Evolutionary conservation across 306 rosid genomes (phyloP), one percentile per base, ranked within the genome.

Genomic region (Morella rubra): DNA sequence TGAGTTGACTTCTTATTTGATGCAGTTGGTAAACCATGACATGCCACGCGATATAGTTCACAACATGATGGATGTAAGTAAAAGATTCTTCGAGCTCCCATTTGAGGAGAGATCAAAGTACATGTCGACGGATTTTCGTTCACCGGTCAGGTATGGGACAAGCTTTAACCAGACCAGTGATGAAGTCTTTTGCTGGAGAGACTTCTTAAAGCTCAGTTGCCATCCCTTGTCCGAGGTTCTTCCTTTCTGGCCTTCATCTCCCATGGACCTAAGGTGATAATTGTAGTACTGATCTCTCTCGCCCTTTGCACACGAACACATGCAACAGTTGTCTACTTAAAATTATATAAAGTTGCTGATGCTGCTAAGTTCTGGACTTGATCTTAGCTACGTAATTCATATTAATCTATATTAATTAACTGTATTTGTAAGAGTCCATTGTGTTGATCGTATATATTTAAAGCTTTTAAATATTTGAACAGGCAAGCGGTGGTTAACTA

Each of bases 111-210:
- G 98, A 82, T 85, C 84, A 0, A 93, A 87, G 81, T 87, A 88
- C 86, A 91, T 93, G 92, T 84, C 89, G 12, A 74, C 76, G 5
- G 91, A 93, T 62, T 79, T 93, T 88, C 53, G 72, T 32, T 84
- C 93, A 1, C 84, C 88, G 0, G 97, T 93, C 16, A 73, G 98
- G 15, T 93, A 86, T 55, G 98, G 98, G 18, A 91, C 98, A 0
- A 93, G 98, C 77, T 91, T 84, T 80, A 93, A 87, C 79, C 93
- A 89, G 80, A 88, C 37, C 72, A 90, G 81, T 54, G 98, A 93
- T 78, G 69, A 49, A 1, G 96, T 93, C 65, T 91, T 90, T 58
- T 88, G 85, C 24, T 93, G 98, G 98, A 91, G 98, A 49, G 98
- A 93, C 80, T 91, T 93, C 85, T 69, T 93, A 87, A 93, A 93